These are phyloP conservation scores for Colletotrichum spinosum DNA, from an alignment of 2,329 filamentous ascomycete genomes.

Conservation along the genomic window DNA sequence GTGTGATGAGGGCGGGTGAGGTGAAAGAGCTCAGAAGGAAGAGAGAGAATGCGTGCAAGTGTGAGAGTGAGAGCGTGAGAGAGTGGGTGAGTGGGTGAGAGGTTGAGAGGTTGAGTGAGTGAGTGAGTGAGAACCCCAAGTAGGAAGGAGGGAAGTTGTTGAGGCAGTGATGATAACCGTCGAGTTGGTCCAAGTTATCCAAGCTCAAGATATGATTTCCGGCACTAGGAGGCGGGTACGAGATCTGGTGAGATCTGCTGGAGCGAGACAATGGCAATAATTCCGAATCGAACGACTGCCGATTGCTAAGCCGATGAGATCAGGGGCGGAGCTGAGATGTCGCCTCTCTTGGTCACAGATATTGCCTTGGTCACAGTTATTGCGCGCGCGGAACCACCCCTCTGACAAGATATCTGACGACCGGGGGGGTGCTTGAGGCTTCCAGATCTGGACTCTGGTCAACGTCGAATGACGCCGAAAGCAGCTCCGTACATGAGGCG, in stretches of 20 bases:
- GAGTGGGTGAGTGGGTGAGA: not conserved
- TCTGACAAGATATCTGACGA: conserved; percentile 17
- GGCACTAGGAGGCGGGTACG: not conserved
- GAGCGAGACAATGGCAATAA: not conserved
- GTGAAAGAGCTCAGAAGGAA: not conserved
- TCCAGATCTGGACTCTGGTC: conserved; percentile 10
- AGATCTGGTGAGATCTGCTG: conserved; percentile 2
- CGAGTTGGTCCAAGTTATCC: not conserved
- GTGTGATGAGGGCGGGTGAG: not conserved
- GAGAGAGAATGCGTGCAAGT: not conserved
- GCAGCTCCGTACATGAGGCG: conserved; percentile 21
- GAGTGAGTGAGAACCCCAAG: not conserved
- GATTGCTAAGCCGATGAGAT: conserved; percentile 25
- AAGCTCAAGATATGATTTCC: conserved; percentile 10
- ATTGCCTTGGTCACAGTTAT: not conserved
- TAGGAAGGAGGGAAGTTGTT: not conserved
- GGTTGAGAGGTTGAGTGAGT: not conserved
- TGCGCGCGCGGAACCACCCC: too few species aligned
- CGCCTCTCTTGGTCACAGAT: conserved; percentile 6
- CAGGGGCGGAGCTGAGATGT: conserved; percentile 1
- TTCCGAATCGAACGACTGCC: conserved; percentile 7
- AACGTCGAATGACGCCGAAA: conserved; percentile 14
- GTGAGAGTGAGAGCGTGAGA: not conserved
- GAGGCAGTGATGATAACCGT: not conserved
- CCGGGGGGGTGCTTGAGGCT: not conserved